Conservation (phyloP, 176 grass and related monocot genomes). For the Lolium multiflorum region DNA sequence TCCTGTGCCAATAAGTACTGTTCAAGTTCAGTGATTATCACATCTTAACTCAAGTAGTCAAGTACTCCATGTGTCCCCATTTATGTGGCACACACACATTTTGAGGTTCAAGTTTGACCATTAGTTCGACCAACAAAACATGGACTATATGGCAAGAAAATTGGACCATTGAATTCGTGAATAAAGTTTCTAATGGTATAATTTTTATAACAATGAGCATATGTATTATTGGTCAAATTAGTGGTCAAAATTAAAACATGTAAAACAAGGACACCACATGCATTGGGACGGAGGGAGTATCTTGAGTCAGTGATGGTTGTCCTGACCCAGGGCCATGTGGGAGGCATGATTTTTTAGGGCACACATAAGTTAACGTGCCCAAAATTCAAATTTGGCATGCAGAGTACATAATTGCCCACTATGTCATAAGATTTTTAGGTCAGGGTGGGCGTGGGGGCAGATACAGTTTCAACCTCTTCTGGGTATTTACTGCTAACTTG, state of each 20-base stretch:
- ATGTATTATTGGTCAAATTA: too few relatives aligned
- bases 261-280: too few relatives aligned
- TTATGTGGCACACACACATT: too few relatives aligned
- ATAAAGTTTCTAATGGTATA: too few relatives aligned
- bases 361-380: neutral
- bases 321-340: neutral
- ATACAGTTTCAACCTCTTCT: neutral
- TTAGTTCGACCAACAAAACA: too few relatives aligned
- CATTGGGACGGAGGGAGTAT: neutral
- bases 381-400: constrained; percentile 1
- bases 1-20: neutral
- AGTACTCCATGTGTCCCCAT: neutral
- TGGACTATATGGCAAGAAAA: too few relatives aligned
- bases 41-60: constrained; percentile 11
- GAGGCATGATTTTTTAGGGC: neutral
- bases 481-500: constrained; percentile 3
- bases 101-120: too few relatives aligned
- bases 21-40: neutral
- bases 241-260: too few relatives aligned
- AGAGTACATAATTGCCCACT: neutral
- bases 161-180: too few relatives aligned
- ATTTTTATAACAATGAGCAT: too few relatives aligned
- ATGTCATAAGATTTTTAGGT: neutral
- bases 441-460: neutral
- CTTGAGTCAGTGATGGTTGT: neutral